These are phyloP conservation scores for Alternaria arborescens DNA, from an alignment of 2,329 filamentous ascomycete species.

Conservation along the genomic window DNA sequence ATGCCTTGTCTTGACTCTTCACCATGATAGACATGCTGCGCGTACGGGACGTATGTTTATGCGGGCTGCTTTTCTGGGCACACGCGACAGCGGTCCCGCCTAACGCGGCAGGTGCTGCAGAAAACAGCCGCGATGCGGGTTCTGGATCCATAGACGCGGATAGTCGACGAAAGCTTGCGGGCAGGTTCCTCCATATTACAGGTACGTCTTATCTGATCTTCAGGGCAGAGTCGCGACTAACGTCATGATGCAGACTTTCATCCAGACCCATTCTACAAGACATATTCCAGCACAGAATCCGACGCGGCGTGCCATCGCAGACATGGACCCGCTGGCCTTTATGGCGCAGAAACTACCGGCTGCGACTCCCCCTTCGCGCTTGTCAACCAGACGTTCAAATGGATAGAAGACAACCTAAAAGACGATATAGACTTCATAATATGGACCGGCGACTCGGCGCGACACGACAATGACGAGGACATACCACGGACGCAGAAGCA, in stretches of 20 bases:
- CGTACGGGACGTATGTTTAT: slow-evolving; percentile 35
- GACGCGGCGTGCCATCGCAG: slow-evolving; percentile 80
- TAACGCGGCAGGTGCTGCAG: slow-evolving; percentile 24
- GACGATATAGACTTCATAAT: slow-evolving; percentile 87
- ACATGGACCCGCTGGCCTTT: slow-evolving; percentile 77
- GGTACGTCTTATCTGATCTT: slow-evolving; percentile 60
- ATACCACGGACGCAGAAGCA: slow-evolving; percentile 78
- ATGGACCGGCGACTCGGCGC: slow-evolving; percentile 90
- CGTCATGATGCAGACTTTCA: slow-evolving; percentile 75
- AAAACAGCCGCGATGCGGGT: slow-evolving; percentile 16
- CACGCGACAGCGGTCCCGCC: slow-evolving; percentile 41
- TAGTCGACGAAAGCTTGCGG: slow-evolving; percentile 53
- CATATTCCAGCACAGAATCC: slow-evolving; percentile 74
- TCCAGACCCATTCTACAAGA: slow-evolving; percentile 86
- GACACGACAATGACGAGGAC: slow-evolving; percentile 86
- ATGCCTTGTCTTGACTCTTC: not conserved
- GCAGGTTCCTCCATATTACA: slow-evolving; percentile 87
- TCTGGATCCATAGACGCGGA: slow-evolving; percentile 18
- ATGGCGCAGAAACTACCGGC: slow-evolving; percentile 84
- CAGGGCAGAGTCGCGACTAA: slow-evolving; percentile 3
- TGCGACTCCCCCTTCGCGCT: slow-evolving; percentile 87
- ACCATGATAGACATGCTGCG: slow-evolving; percentile 31
- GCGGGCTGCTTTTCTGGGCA: slow-evolving; percentile 38
- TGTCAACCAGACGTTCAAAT: slow-evolving; percentile 87
- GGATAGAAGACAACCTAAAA: slow-evolving; percentile 80